phyloP scores from a whole-genome alignment of 345 rosid species.

The Conringia planisiliqua region DNA sequence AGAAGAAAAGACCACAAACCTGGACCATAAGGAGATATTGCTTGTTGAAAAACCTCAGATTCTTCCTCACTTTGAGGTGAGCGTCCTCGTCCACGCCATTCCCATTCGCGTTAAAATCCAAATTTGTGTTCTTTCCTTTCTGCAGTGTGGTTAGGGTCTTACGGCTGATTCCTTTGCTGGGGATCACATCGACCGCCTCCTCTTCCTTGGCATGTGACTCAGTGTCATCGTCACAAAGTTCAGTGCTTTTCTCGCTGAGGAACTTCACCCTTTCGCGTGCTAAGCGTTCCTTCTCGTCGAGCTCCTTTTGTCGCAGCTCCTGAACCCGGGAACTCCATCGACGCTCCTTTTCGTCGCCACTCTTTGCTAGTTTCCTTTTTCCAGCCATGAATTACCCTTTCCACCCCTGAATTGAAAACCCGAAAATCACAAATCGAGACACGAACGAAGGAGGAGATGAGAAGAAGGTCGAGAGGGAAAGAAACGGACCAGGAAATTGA shows the following conservation, averaged over 20 bases:
- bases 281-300: constrained; percentile 49
- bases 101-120: background rate
- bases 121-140: constrained; percentile 4
- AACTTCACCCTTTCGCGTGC: constrained; percentile 42
- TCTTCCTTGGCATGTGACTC: background rate
- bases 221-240: background rate
- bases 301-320: constrained; percentile 21
- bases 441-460: background rate
- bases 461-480: background rate
- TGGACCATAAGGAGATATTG: constrained; percentile 77
- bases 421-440: background rate
- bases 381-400: background rate
- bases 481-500: background rate
- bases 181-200: background rate
- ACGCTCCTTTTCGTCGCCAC: constrained; percentile 1
- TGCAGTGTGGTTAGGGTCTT: background rate
- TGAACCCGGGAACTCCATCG: constrained; percentile 47
- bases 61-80: constrained; percentile 56
- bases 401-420: background rate
- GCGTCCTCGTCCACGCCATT: constrained; percentile 42
- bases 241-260: constrained; percentile 22
- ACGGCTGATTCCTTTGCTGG: background rate
- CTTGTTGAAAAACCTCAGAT: constrained; percentile 74
- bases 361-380: background rate
- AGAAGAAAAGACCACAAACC: constrained; percentile 35